phyloP scores from a whole-genome alignment of 306 rosid genomes.

The Casuarina equisetifolia region DNA sequence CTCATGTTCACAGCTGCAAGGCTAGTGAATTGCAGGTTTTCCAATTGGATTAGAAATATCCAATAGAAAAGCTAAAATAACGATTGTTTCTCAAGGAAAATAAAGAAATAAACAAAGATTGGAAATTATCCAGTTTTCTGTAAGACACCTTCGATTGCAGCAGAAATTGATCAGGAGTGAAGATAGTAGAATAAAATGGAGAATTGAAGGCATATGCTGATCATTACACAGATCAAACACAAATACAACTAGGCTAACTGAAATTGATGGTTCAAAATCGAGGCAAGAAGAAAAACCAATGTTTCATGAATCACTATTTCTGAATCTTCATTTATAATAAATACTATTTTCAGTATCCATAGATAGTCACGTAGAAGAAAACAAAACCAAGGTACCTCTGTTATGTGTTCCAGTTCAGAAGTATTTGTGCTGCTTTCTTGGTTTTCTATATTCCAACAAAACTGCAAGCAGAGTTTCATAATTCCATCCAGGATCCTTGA shows the following conservation, averaged over 20 bases:
- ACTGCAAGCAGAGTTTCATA: conserved; percentile 94
- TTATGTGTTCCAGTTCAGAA: conserved; percentile 79
- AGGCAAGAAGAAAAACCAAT: conserved; percentile 13
- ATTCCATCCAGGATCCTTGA: conserved; percentile 94
- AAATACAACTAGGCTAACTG: conserved; percentile 11
- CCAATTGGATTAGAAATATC: background rate
- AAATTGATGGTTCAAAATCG: conserved; percentile 10
- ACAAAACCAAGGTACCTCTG: conserved; percentile 60
- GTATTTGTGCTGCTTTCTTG: conserved; percentile 75
- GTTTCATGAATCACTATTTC: conserved; percentile 8
- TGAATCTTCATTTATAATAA: conserved; percentile 14
- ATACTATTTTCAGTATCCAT: background rate
- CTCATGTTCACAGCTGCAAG: background rate
- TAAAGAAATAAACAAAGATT: background rate
- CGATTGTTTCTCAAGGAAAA: background rate
- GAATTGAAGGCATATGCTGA: background rate
- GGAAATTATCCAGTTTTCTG: background rate
- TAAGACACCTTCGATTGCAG: background rate
- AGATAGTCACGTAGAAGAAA: background rate
- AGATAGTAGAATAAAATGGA: background rate
- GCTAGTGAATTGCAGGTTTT: background rate
- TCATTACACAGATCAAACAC: background rate
- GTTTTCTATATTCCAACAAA: conserved; percentile 91
- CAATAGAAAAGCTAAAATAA: background rate
- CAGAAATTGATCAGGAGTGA: background rate